phyloP scores from a whole-genome alignment of 2,329 filamentous ascomycete genomes.

The Teratosphaeria gauchensis region DNA sequence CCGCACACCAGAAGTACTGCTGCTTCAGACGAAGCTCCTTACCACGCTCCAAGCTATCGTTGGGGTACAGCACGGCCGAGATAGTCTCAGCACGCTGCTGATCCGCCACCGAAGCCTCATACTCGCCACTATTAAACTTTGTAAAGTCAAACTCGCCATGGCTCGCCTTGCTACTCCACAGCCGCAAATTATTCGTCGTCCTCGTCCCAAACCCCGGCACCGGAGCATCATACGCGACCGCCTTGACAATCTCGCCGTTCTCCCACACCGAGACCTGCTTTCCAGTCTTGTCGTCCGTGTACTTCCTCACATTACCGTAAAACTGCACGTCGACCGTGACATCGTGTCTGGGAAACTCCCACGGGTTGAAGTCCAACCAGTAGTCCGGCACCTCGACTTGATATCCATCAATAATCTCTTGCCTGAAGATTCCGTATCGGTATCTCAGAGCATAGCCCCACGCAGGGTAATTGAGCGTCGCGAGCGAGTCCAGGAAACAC shows the following conservation, averaged over 20 bases:
- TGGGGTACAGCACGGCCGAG: conserved; percentile 92
- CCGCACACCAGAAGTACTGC: conserved; percentile 99
- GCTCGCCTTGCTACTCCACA: conserved; percentile 96
- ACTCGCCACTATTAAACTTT: conserved; percentile 97
- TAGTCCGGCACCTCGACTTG: conserved; percentile 98
- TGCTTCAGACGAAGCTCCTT: conserved; percentile 98
- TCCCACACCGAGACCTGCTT: conserved; percentile 74
- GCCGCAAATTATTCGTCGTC: conserved; percentile 89
- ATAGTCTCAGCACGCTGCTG: conserved; percentile 99
- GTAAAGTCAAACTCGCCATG: conserved; percentile 98
- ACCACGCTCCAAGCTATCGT: conserved; percentile 90
- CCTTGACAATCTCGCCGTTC: conserved; percentile 83
- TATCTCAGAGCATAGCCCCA: conserved; percentile 97
- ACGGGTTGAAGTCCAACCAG: conserved; percentile 98
- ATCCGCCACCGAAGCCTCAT: conserved; percentile 95
- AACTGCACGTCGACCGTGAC: conserved; percentile 96
- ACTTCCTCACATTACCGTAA: conserved; percentile 74
- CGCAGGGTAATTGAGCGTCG: conserved; percentile 86
- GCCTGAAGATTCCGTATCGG: conserved; percentile 93
- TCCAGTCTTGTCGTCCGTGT: conserved; percentile 54
- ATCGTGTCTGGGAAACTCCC: conserved; percentile 95
- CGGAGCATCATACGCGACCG: conserved; percentile 82
- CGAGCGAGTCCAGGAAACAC: conserved; percentile 93
- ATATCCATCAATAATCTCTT: conserved; percentile 96
- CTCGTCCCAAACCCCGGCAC: conserved; percentile 80